Conservation (phyloP, 2,329 filamentous ascomycete genomes). For the Lachnellula suecica region DNA sequence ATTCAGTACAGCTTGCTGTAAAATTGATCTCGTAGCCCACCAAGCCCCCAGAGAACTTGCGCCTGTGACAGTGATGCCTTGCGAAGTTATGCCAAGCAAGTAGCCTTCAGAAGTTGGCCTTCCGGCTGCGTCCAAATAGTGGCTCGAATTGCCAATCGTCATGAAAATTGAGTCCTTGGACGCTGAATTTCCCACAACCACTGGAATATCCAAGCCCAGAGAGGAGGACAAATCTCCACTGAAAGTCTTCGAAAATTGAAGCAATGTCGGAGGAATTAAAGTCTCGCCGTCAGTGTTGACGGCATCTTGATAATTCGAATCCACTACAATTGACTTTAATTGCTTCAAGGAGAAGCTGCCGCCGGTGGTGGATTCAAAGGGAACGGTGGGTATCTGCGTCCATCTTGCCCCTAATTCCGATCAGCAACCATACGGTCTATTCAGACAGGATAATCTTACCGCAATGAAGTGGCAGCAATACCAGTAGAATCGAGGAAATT, state of each 20-base stretch:
- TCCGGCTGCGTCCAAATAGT: constrained; percentile 45
- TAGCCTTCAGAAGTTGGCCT: constrained; percentile 50
- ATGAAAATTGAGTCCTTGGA: constrained; percentile 39
- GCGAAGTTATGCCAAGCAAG: constrained; percentile 39
- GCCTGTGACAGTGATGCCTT: constrained; percentile 46
- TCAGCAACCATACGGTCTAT: too few species aligned
- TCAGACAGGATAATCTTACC: too few species aligned
- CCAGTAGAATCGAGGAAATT: too few species aligned
- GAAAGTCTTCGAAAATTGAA: constrained; percentile 48
- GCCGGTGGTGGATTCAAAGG: constrained; percentile 28
- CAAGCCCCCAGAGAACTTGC: constrained; percentile 55
- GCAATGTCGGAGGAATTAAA: constrained; percentile 49
- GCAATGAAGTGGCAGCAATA: too few species aligned
- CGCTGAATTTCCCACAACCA: constrained; percentile 25
- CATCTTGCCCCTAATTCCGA: constrained; percentile 17
- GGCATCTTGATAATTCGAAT: constrained; percentile 38
- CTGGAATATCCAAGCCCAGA: constrained; percentile 31
- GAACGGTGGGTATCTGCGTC: constrained; percentile 33
- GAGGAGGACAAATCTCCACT: constrained; percentile 34
- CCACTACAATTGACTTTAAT: constrained; percentile 42
- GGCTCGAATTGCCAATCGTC: constrained; percentile 41
- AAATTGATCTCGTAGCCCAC: constrained; percentile 56
- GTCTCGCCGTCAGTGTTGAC: constrained; percentile 47
- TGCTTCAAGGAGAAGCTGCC: constrained; percentile 30
- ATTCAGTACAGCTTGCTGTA: constrained; percentile 48